A percentile compares a stretch with the other conserved stretches of the same genome.
phyloP scores from a whole-genome alignment of 768 basidiomycete species.

The Jaapia argillacea region DNA sequence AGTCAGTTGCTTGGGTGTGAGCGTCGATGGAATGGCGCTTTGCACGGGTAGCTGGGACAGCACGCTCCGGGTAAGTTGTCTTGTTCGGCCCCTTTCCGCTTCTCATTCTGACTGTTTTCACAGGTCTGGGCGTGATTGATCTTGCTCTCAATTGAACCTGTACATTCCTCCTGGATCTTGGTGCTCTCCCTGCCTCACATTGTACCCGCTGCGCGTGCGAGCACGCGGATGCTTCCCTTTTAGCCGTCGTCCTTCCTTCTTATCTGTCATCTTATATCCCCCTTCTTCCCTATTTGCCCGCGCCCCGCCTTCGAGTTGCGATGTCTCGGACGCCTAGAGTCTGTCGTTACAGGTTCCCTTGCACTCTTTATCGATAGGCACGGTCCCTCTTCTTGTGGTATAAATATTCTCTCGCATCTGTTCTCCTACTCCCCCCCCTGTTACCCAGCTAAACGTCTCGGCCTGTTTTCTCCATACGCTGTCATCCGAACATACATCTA shows the following conservation, averaged over 20 bases:
- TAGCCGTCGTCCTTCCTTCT: constrained; percentile 14
- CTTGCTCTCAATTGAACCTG: background rate
- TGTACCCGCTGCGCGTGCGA: too few relatives aligned
- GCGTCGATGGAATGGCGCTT: constrained; percentile 93
- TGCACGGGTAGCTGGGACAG: constrained; percentile 99
- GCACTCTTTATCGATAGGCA: constrained; percentile 20
- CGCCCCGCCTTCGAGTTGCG: too few relatives aligned
- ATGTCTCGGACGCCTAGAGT: constrained; percentile 43
- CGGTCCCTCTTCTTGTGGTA: constrained; percentile 21
- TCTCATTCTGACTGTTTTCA: constrained; percentile 3
- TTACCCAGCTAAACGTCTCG: constrained; percentile 20
- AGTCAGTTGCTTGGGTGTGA: constrained; percentile 93
- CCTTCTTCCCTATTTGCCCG: constrained; percentile 42
- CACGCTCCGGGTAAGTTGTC: constrained; percentile 71
- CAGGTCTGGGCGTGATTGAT: constrained; percentile 79
- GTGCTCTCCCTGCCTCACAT: background rate
- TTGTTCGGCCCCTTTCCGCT: background rate
- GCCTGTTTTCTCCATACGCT: constrained; percentile 22
- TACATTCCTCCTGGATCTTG: background rate
- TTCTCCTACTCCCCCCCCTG: constrained; percentile 21
- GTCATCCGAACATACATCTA: constrained; percentile 33
- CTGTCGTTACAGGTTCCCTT: constrained; percentile 46
- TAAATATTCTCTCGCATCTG: constrained; percentile 24
- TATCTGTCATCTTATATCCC: constrained; percentile 42
- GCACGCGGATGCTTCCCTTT: constrained; percentile 1